Evolutionary conservation across 768 basidiomycete species (phyloP), one percentile per base, ranked within the genome.

Genomic region (Multifurca ochricompacta): DNA sequence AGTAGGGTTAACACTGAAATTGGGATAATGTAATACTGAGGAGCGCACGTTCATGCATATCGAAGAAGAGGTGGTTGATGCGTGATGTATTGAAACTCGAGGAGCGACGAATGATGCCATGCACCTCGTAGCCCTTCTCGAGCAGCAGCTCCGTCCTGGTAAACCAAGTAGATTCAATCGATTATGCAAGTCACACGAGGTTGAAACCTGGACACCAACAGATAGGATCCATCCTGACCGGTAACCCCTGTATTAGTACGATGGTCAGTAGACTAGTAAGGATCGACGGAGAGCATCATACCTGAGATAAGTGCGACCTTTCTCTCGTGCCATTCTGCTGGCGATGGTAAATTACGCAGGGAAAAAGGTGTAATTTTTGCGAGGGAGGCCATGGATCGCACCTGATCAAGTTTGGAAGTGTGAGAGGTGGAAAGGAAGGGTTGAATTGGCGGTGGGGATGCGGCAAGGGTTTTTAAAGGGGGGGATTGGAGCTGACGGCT

Each of bases 11-110:
- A 42, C 37, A 23, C 31, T 45, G 35, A 35, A 43, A 41, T 14
- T 13, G 48, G 32, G 27, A 19, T 9, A 46, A 9, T 37, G 45
- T 53, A 40, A 28, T 18, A 30, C 6, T 13, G 11, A 40, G 58
- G 28, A 21, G 35, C 85, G 63, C 69, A 91, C 91, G 82, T 68
- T 94, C 91, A 64, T 95, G 93, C 63, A 87, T 87, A 70, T 96
- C 94, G 63, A 81, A 81, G 71, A 94, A 94, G 23, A 97, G 80
- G 71, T 96, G 91, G 64, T 95, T 87, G 64, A 98, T 74, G 65
- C 94, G 86, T 63, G 87, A 88, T 51, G 94, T 98, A 72, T 98
- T 98, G 82, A 98, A 98, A 64, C 89, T 93, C 19, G 95, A 97
- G 30, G 93, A 96, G 54, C 94, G 88, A 63, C 94, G 87, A 64